These are phyloP conservation scores for Coprinopsis sp. DNA, from an alignment of 768 basidiomycete genomes.

Conservation along the genomic window DNA sequence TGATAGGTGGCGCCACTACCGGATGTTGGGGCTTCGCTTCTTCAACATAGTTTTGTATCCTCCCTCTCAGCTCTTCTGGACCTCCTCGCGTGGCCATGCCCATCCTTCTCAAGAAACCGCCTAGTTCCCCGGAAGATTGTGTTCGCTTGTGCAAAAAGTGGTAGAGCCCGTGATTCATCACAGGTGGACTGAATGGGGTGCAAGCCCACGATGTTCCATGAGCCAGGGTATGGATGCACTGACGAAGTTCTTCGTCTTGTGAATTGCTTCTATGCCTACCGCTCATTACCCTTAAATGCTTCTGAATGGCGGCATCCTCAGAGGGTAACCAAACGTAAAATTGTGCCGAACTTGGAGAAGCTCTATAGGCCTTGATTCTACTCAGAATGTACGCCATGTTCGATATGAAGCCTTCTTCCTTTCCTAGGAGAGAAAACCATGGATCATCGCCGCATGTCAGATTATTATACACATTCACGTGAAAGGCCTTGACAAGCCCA, in stretches of 20 bases:
- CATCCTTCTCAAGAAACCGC: constrained; percentile 37
- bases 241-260: constrained; percentile 30
- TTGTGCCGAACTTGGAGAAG: constrained; percentile 29
- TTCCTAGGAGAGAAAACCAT: constrained; percentile 22
- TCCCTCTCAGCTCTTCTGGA: constrained; percentile 31
- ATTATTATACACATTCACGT: constrained; percentile 28
- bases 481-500: constrained; percentile 31
- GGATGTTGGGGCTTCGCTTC: constrained; percentile 28
- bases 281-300: constrained; percentile 38
- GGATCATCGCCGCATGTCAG: constrained; percentile 16
- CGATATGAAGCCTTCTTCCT: constrained; percentile 25
- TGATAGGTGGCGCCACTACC: constrained; percentile 31
- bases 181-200: constrained; percentile 43
- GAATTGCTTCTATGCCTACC: constrained; percentile 29
- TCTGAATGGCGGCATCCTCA: constrained; percentile 37
- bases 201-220: constrained; percentile 46
- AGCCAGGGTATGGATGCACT: constrained; percentile 47
- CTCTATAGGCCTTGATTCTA: constrained; percentile 21
- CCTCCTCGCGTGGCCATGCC: constrained; percentile 33
- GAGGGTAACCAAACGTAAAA: constrained; percentile 44
- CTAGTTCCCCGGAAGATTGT: constrained; percentile 32
- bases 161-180: constrained; percentile 41
- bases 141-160: constrained; percentile 35
- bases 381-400: constrained; percentile 33
- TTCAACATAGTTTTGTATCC: constrained; percentile 32